phyloP scores from a whole-genome alignment of 306 rosid species.

The Pyrus pyrifolia region DNA sequence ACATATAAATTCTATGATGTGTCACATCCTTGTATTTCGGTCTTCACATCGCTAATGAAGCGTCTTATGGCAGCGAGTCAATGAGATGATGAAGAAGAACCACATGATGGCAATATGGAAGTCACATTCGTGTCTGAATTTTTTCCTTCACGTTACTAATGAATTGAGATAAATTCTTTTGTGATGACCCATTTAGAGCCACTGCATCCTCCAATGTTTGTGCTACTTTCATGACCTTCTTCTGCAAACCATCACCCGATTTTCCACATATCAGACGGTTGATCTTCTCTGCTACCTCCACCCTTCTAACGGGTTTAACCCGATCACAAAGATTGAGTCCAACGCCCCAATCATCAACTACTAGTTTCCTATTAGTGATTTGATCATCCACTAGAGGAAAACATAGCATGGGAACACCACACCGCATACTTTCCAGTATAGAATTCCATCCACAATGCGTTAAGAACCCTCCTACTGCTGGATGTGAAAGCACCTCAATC shows the following conservation, averaged over 20 bases:
- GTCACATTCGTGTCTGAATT: background rate
- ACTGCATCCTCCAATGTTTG: background rate
- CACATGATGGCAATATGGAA: background rate
- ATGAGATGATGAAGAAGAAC: background rate
- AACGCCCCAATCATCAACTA: constrained; percentile 32
- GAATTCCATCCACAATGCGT: constrained; percentile 38
- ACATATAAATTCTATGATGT: background rate
- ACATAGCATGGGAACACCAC: constrained; percentile 24
- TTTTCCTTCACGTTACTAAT: background rate
- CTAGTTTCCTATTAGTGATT: constrained; percentile 27
- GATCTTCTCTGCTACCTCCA: constrained; percentile 22
- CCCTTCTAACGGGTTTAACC: constrained; percentile 9
- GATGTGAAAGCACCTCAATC: constrained; percentile 23
- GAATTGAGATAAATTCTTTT: constrained; percentile 8
- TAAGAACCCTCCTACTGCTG: constrained; percentile 29
- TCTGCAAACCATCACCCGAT: constrained; percentile 11
- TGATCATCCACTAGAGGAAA: constrained; percentile 22
- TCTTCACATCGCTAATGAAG: background rate
- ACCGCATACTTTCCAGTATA: constrained; percentile 25
- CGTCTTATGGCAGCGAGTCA: background rate
- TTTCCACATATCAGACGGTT: constrained; percentile 11
- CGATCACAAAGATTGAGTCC: constrained; percentile 25
- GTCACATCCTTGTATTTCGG: background rate
- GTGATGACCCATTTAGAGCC: constrained; percentile 11
- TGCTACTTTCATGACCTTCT: constrained; percentile 1